Evolutionary conservation across 1,139 yeast genomes (phyloP).

Genomic region (Entelexis sorbosivorans): DNA sequence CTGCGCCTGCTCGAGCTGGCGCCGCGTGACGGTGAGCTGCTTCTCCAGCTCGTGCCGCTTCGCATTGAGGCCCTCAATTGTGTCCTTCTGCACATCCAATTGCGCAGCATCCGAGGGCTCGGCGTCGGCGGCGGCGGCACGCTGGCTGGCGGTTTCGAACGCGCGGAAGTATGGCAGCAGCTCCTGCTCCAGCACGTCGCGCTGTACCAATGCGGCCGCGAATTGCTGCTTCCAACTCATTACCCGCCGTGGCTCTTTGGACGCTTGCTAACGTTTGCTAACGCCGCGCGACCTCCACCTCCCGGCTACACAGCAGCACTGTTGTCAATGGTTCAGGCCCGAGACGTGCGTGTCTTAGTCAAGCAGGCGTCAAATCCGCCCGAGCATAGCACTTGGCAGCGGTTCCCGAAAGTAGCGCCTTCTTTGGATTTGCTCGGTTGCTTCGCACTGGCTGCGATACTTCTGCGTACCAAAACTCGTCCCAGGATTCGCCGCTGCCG

Average conservation of each 20-base stretch:
- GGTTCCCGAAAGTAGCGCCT: too few species aligned
- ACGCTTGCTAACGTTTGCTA: background rate
- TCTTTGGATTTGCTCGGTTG: too few species aligned
- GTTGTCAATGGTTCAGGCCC: too few species aligned
- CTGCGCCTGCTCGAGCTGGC: constrained; percentile 21
- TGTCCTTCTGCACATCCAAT: constrained; percentile 7
- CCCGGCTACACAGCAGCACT: too few species aligned
- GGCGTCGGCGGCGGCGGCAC: constrained; percentile 7
- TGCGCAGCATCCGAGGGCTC: background rate
- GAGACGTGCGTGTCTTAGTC: too few species aligned
- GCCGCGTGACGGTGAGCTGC: constrained; percentile 11
- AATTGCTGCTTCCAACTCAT: constrained; percentile 1
- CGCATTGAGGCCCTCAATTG: constrained; percentile 9
- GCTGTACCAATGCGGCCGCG: background rate
- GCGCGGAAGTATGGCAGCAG: constrained; percentile 14
- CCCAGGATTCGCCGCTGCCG: too few species aligned
- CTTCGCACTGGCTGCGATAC: too few species aligned
- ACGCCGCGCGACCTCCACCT: background rate
- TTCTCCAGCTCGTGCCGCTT: constrained; percentile 11
- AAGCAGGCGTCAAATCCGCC: background rate
- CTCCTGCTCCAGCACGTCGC: constrained; percentile 12
- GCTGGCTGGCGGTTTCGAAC: constrained; percentile 11
- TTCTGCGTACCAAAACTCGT: too few species aligned
- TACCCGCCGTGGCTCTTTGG: background rate
- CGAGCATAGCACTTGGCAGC: too few species aligned